Base-by-base conservation (phyloP, 192 early-diverging fungal genomes). In the Radiomyces spectabilis region DNA sequence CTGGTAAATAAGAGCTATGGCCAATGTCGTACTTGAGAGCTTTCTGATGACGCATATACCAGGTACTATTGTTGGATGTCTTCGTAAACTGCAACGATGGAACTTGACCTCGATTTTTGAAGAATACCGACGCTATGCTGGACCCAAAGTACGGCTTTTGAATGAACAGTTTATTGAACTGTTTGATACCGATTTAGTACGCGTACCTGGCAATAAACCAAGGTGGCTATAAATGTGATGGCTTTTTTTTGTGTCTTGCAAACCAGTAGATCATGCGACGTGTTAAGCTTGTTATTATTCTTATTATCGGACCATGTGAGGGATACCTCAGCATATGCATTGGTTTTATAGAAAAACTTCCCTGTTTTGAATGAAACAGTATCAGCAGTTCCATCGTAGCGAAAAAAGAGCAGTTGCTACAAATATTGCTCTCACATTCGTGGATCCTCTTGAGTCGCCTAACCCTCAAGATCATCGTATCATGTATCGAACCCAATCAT, bases 71-170 rank as follows among this genome's bases (percentile, higher is more conserved):
- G 88, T 99, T 19, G 97, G 97, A 22, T 99, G 97, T 66, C 62
- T 99, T 58, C 79, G 97, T 51, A 99, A 99, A 69, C 78, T 99
- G 34, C 97, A 99, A 68, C 76, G 84, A 30, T 99, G 97, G 97
- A 99, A 97, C 64, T 67, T 99, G 61, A 97, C 97, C 10, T 87
- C 89, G 18, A 99, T 99, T 15, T 97, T 99, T 69, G 97, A 99
- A 67, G 97, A 99, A 65, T 99, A 99, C 63, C 77, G 95, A 29
- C 76, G 92, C 34, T 95, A 93, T 68, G 92, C 93, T 13, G 93
- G 93, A 4, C 93, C 95, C 4, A 99, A 99, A 72, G 59, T 52
- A 7, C 77, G 95, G 33, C 76, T 96, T n/a, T 70, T 97, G 50
- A 95, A 95, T 66, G 95, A 98, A 72, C 95, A 92, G 61, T 91